A percentile compares a stretch with the other conserved stretches of the same genome.
These are phyloP conservation scores for Meripilus lineatus DNA, from an alignment of 1,284 basidiomycete species.

Conservation along the genomic window DNA sequence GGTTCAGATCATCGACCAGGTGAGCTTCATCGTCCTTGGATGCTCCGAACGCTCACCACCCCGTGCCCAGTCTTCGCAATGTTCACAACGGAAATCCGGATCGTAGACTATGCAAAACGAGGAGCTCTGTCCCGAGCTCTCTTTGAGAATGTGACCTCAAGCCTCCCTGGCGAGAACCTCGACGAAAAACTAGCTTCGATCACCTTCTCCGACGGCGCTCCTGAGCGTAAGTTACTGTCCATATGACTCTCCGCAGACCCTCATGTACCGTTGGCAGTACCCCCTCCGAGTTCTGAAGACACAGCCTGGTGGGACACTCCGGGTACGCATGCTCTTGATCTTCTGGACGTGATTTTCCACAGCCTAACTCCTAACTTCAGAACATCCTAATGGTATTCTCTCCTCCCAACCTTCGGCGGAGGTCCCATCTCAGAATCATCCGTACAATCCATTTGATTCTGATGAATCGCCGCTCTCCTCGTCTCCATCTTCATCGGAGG, in stretches of 20 bases:
- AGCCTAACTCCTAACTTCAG: conserved; percentile 32
- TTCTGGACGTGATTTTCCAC: conserved; percentile 2
- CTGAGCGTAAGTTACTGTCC: conserved; percentile 31
- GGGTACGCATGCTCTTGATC: conserved; percentile 36
- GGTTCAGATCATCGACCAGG: conserved; percentile 95
- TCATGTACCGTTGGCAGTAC: too few species aligned
- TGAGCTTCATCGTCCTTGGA: too few species aligned
- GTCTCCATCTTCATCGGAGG: conserved; percentile 77
- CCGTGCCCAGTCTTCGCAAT: conserved; percentile 71
- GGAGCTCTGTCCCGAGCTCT: conserved; percentile 67
- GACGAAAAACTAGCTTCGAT: conserved; percentile 65
- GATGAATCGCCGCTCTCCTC: conserved; percentile 58
- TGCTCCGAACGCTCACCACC: background rate
- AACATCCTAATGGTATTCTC: conserved; percentile 60
- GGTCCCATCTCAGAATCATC: conserved; percentile 27
- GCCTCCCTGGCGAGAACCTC: conserved; percentile 57
- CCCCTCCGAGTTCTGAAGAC: conserved; percentile 74
- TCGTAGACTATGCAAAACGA: conserved; percentile 76
- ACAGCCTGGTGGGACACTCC: conserved; percentile 71
- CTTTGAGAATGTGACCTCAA: conserved; percentile 55
- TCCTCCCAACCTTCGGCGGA: conserved; percentile 37
- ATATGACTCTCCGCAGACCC: too few species aligned
- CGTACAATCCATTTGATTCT: conserved; percentile 67
- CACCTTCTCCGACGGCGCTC: conserved; percentile 30
- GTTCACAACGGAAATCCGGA: conserved; percentile 74